phyloP scores from a whole-genome alignment of 2,329 filamentous ascomycete species.

The Madurella fahalii region DNA sequence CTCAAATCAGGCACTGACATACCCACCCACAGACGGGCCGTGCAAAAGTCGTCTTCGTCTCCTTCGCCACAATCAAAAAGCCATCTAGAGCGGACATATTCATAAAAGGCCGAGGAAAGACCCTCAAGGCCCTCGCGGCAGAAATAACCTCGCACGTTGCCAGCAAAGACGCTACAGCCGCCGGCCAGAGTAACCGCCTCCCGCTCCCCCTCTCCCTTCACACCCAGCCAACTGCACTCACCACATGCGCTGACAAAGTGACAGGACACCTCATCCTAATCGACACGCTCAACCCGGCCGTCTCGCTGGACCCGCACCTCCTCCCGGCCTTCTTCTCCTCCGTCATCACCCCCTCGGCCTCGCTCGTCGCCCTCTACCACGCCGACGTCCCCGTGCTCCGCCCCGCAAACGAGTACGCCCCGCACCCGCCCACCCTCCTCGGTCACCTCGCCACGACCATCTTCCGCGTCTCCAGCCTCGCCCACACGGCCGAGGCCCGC shows the following conservation, averaged over 20 bases:
- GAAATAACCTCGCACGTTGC: conserved; percentile 55
- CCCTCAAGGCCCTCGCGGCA: conserved; percentile 50
- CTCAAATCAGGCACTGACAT: conserved; percentile 3
- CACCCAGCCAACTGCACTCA: conserved; percentile 32
- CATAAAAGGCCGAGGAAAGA: conserved; percentile 59
- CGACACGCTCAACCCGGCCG: conserved; percentile 71
- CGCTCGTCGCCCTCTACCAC: conserved; percentile 78
- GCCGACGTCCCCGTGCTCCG: conserved; percentile 60
- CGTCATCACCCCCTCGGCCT: conserved; percentile 60
- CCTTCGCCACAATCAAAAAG: conserved; percentile 68
- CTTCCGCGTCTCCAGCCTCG: conserved; percentile 66
- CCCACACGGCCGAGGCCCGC: conserved; percentile 70
- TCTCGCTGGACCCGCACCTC: conserved; percentile 49
- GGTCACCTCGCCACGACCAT: conserved; percentile 86
- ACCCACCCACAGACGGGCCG: conserved; percentile 49
- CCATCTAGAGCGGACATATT: conserved; percentile 64
- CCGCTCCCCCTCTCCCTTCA: background rate
- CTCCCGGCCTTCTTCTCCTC: conserved; percentile 67
- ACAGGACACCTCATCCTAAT: conserved; percentile 71
- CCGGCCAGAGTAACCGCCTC: conserved; percentile 21
- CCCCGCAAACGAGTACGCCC: conserved; percentile 49
- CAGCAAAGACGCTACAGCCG: conserved; percentile 6
- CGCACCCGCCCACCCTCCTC: conserved; percentile 67
- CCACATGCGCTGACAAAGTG: background rate
- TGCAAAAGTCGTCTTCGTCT: conserved; percentile 68